Conservation (phyloP, 495 filamentous ascomycete species). For the Annulohypoxylon bovei region DNA sequence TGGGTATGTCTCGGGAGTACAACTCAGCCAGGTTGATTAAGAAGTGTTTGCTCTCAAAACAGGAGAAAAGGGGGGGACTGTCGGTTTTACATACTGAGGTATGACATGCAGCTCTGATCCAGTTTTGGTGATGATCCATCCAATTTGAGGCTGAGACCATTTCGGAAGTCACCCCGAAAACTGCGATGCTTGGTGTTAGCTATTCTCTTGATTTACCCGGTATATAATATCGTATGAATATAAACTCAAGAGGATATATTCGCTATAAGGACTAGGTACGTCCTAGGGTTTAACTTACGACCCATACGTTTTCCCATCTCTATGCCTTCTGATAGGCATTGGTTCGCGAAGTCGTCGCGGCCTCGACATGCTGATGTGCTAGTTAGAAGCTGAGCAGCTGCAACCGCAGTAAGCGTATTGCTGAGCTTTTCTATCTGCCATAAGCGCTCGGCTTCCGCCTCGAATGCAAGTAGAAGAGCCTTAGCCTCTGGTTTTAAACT, state of each 20-base stretch:
- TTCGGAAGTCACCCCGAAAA: constrained; percentile 38
- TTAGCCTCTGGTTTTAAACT: constrained; percentile 26
- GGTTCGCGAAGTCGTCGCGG: constrained; percentile 33
- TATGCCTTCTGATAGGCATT: constrained; percentile 34
- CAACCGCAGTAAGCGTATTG: constrained; percentile 32
- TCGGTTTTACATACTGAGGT: constrained; percentile 21
- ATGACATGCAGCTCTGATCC: constrained; percentile 40
- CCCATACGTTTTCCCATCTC: constrained; percentile 43
- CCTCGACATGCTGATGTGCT: constrained; percentile 30
- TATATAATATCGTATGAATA: not conserved
- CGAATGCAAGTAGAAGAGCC: constrained; percentile 21
- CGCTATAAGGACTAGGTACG: not conserved
- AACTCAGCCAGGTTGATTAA: not conserved
- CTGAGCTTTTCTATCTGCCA: constrained; percentile 28
- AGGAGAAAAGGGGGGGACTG: not conserved
- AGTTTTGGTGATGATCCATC: constrained; percentile 39
- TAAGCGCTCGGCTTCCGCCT: constrained; percentile 28
- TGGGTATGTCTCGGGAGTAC: not conserved
- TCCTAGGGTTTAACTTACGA: constrained; percentile 28
- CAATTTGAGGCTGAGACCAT: constrained; percentile 31
- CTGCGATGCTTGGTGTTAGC: constrained; percentile 30
- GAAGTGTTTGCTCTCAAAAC: not conserved
- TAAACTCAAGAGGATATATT: not conserved
- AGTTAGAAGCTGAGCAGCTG: constrained; percentile 30
- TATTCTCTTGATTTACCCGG: constrained; percentile 10